phyloP scores from a whole-genome alignment of 768 basidiomycete genomes.

The Austroboletus eburneus region DNA sequence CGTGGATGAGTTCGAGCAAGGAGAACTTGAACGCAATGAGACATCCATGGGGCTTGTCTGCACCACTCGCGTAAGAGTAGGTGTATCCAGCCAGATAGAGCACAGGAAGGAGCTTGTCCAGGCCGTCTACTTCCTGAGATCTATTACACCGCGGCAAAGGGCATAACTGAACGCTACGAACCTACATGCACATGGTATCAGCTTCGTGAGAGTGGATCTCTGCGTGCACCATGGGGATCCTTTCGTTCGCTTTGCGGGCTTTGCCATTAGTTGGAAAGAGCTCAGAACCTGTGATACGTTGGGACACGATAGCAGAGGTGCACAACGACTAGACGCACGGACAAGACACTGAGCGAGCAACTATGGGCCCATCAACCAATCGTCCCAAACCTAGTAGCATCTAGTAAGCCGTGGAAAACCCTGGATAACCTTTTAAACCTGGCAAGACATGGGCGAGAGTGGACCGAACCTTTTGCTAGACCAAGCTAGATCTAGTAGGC shows the following conservation, averaged over 20 bases:
- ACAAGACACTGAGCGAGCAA: constrained; percentile 76
- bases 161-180: constrained; percentile 25
- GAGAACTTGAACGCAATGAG: constrained; percentile 68
- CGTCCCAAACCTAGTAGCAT: too few relatives aligned
- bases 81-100: constrained; percentile 64
- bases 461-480: too few relatives aligned
- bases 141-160: neutral
- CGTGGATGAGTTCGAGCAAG: constrained; percentile 43
- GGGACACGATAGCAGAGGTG: neutral
- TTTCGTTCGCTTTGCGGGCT: constrained; percentile 70
- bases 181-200: constrained; percentile 87
- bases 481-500: too few relatives aligned
- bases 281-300: constrained; percentile 53
- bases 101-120: constrained; percentile 66
- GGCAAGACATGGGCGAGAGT: too few relatives aligned
- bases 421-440: too few relatives aligned
- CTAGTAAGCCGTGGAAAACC: too few relatives aligned
- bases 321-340: constrained; percentile 46
- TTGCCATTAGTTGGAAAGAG: constrained; percentile 77
- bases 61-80: constrained; percentile 64
- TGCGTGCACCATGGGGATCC: constrained; percentile 69
- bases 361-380: constrained; percentile 40
- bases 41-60: constrained; percentile 79
- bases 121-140: constrained; percentile 78
- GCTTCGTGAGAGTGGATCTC: constrained; percentile 73